Evolutionary conservation across 2,329 filamentous ascomycete genomes (phyloP), one percentile per base, ranked within the genome.

Genomic region (Epichloe sp.): DNA sequence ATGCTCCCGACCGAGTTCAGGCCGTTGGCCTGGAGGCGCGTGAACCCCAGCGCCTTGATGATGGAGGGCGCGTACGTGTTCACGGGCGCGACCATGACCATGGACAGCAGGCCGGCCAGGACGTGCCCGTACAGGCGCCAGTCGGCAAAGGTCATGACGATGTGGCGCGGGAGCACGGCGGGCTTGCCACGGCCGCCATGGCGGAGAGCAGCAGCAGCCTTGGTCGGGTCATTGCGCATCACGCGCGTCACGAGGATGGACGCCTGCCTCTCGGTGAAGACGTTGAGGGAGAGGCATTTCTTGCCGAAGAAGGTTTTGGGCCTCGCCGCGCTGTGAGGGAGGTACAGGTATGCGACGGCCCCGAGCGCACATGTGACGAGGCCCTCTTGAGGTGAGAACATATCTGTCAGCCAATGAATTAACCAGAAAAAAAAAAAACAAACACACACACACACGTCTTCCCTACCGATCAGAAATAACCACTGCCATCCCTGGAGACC

Each of bases 41-140:
- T 60, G 31, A 64, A 64, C 0, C 60, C 62, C 0, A 64, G 38
- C 1, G 58, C 59, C 47, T 63, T 62, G 51, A 64, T 64, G 14
- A 63, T 63, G 1, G 62, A 64, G 0, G 62, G 61, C 0, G 58
- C 61, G 19, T 64, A 63, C 0, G 60, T 63, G 31, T 64, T 63
- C 56, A 64, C 59, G 0, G 61, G 62, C 1, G 61, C 43, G 14
- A 64, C 63, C 62, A 64, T 64, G 12, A 63, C 52, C 62, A 64
- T 64, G 6, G 62, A 62, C 1, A 64, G 56, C 0, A 63, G 48
- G 0, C 52, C 62, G 0, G 57, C 58, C 1, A 59, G 51, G 0
- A 64, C 56, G 47, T 64, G 61, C 0, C 62, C 61, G 14, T 64
- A 64, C 6, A 63, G 4, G 19, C 60, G 51, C 60, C 62, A 63